These are phyloP conservation scores for Pichia sp. DNA, from an alignment of 1,139 yeast species.

Conservation along the genomic window DNA sequence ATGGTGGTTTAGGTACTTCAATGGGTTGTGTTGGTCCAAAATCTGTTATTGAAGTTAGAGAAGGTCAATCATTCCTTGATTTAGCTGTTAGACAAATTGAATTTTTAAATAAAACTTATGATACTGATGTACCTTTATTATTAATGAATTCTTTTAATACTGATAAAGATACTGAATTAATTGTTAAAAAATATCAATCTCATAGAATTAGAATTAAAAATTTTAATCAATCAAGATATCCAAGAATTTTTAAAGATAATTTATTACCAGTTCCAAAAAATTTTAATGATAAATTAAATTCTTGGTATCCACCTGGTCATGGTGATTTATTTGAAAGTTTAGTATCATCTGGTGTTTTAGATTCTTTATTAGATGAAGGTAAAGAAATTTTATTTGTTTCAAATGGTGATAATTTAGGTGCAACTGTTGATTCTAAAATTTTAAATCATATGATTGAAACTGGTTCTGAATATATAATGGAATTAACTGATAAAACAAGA, in stretches of 20 bases:
- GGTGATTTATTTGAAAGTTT: slow-evolving; percentile 94
- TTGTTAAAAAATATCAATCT: slow-evolving; percentile 94
- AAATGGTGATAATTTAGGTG: slow-evolving; percentile 97
- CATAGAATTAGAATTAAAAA: slow-evolving; percentile 94
- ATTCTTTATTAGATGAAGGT: slow-evolving; percentile 84
- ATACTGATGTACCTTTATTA: slow-evolving; percentile 89
- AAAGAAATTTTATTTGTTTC: slow-evolving; percentile 93
- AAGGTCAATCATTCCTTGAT: slow-evolving; percentile 94
- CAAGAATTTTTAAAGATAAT: slow-evolving; percentile 92
- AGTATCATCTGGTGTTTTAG: slow-evolving; percentile 87
- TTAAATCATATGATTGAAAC: slow-evolving; percentile 90
- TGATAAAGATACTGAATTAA: slow-evolving; percentile 89
- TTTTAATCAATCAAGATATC: slow-evolving; percentile 94
- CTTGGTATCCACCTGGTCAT: slow-evolving; percentile 99
- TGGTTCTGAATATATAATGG: slow-evolving; percentile 94
- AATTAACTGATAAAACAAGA: slow-evolving; percentile 95
- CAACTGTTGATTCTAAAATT: slow-evolving; percentile 90
- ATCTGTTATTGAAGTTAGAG: slow-evolving; percentile 96
- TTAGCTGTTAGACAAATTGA: slow-evolving; percentile 95
- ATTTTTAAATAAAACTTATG: slow-evolving; percentile 83
- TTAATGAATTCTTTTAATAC: slow-evolving; percentile 99
- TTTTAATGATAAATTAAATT: slow-evolving; percentile 65
- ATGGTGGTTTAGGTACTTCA: slow-evolving; percentile 98
- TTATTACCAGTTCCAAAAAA: slow-evolving; percentile 86
- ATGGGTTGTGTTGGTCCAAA: slow-evolving; percentile 99